Evolutionary conservation across 2,329 filamentous ascomycete species (phyloP), one percentile per base, ranked within the genome.

Genomic region (Penicillium freii): DNA sequence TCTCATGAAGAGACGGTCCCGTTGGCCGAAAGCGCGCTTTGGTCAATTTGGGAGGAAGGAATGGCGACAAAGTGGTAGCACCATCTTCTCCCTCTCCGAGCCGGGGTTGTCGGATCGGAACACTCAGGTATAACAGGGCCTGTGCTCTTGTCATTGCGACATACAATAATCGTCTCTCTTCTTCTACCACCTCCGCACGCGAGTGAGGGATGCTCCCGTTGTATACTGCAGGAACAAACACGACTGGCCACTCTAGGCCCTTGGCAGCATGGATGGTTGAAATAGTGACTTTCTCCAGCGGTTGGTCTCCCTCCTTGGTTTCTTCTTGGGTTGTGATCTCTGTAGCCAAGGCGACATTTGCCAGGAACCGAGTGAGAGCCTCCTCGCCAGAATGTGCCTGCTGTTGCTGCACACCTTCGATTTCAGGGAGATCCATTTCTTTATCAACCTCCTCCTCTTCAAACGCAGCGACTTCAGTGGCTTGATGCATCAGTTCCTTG

Each of bases 221-320:
- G 70, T 96, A 96, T 27, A 91, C 88, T 1, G 90, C 90, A 6
- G 94, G 92, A 17, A 97, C 87, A 72, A 97, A 97, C 1, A 97
- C 91, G 1, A 96, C 82, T 0, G 93, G 93, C 94, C 94, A 99
- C 73, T 99, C 93, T 1, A 99, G 81, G 3, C 93, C 93, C 74
- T 99, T 99, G 3, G 93, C 91, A 0, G 92, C 92, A 71, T 99
- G 93, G 11, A 99, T 97, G 0, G 93, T 99, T 6, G 92, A 97
- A 25, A 99, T 91, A 0, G 92, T 97, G 21, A 97, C 85, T 65
- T 90, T 81, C 2, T 77, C 72, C 36, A 75, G 68, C 1, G 74
- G 62, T 38, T 84, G 79, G 29, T 80, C 83, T 29, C 79, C 79
- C 25, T 86, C 83, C 19, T 84, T 84, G 21, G 71, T 81, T 17